phyloP scores from a whole-genome alignment of 345 rosid species.

The Geranium rotundifolium region DNA sequence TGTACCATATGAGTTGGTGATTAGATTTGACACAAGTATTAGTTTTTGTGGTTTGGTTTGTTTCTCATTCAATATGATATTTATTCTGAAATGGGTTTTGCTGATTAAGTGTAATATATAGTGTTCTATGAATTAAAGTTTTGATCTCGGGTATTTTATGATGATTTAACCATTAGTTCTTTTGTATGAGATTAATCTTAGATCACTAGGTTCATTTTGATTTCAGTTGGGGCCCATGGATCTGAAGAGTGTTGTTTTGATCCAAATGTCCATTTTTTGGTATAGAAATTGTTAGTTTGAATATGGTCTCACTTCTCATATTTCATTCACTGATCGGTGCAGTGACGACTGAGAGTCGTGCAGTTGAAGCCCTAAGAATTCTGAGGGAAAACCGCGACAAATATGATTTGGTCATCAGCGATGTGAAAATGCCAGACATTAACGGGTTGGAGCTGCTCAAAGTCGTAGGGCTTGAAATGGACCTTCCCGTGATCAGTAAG shows the following conservation, averaged over 20 bases:
- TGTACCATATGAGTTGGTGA: neutral
- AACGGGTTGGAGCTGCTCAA: conserved; percentile 79
- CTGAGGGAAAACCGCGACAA: conserved; percentile 44
- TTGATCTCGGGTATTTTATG: neutral
- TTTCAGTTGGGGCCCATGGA: no score
- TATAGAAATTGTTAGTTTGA: neutral
- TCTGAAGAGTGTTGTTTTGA: no score
- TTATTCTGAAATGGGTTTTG: neutral
- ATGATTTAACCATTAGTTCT: no score
- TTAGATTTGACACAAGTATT: no score
- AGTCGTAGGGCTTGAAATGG: conserved; percentile 78
- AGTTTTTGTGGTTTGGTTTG: neutral
- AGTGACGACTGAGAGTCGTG: conserved; percentile 55
- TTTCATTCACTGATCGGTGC: conserved; percentile 4
- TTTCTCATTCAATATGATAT: neutral
- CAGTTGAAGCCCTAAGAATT: conserved; percentile 41
- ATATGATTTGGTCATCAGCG: conserved; percentile 63
- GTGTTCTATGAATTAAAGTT: neutral
- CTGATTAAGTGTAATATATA: neutral
- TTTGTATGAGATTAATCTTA: no score
- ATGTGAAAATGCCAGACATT: conserved; percentile 76
- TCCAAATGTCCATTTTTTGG: no score
- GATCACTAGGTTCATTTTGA: no score
- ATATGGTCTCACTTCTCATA: neutral
- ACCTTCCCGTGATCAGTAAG: conserved; percentile 79